Conservation (phyloP, 2,329 filamentous ascomycete genomes). For the Penicillium olsonii region DNA sequence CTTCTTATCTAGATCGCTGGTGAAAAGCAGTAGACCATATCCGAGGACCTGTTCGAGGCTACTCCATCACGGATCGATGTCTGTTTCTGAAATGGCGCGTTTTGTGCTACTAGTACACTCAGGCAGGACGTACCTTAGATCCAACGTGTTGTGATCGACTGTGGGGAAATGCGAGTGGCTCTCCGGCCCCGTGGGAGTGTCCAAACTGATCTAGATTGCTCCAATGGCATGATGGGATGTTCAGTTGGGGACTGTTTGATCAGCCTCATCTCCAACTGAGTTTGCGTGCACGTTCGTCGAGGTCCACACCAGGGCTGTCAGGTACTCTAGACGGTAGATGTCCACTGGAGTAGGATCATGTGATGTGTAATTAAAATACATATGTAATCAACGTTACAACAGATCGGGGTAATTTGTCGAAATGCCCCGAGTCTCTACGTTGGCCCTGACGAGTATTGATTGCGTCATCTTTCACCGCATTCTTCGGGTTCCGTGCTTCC, state of each 20-base stretch:
- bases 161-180: neutral
- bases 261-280: neutral
- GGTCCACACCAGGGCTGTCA: neutral
- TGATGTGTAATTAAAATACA: too few relatives aligned
- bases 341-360: too few relatives aligned
- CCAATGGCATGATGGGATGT: neutral
- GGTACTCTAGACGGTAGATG: too few relatives aligned
- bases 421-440: neutral
- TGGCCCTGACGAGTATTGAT: constrained; percentile 1
- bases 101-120: too few relatives aligned
- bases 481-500: constrained; percentile 1
- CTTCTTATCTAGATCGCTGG: too few relatives aligned
- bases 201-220: neutral
- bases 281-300: neutral
- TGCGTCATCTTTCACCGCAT: constrained; percentile 15
- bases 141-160: neutral
- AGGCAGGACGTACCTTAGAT: too few relatives aligned
- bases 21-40: too few relatives aligned
- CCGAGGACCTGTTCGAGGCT: too few relatives aligned
- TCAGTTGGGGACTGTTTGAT: neutral
- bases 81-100: too few relatives aligned
- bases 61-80: too few relatives aligned
- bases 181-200: neutral
- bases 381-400: neutral
- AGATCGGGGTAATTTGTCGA: neutral